Evolutionary conservation across 2,329 filamentous ascomycete genomes (phyloP), one percentile per base, ranked within the genome.

Genomic region (Cladorrhinum sp.): DNA sequence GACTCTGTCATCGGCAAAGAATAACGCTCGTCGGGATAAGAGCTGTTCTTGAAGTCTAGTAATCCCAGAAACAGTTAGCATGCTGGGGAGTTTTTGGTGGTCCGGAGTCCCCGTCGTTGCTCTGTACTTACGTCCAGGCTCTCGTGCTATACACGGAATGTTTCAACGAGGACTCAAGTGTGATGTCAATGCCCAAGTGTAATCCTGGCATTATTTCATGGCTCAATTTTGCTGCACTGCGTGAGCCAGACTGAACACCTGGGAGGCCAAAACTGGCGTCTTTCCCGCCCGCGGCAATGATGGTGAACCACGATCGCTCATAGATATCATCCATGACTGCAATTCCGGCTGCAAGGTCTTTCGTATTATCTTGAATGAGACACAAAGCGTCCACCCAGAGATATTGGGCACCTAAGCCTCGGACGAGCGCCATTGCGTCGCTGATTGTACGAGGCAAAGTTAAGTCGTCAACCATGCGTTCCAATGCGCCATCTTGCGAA

Each of bases 371-470:
- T 22, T 61, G 59, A 2, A 54, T 13, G 16, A 61, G 41, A 38
- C 59, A 61, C 8, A 61, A 22, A 24, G 54, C 18, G 18, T 61
- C 59, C 2, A 61, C 50, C 59, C 59, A 61, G 10, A 61, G 59
- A 48, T 57, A 54, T 2, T 25, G 54, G n/a, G 41, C 1, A 16
- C 59, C 59, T 2, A 61, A n/a, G 7, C 20, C 16, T 20, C 55
- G 49, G 18, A 45, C 38, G 3, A 61, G 25, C n/a, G 16, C 20
- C 1, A 61, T 61, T 10, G 59, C 54, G 20, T 61, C 59, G 7
- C 24, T 18, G 5, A 61, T 57, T 5, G 59, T 61, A 5, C 16
- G 18, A 6, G 59, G 59, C 1, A 59, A 16, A 32, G 29, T 32
- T 13, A 32, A 13, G 12, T 7, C 3, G 18, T 36, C 20, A n/a